A percentile compares a stretch with the other conserved stretches of the same genome.
Evolutionary conservation across 306 rosid genomes (phyloP).

Genomic region (Dalbergia oliveri): DNA sequence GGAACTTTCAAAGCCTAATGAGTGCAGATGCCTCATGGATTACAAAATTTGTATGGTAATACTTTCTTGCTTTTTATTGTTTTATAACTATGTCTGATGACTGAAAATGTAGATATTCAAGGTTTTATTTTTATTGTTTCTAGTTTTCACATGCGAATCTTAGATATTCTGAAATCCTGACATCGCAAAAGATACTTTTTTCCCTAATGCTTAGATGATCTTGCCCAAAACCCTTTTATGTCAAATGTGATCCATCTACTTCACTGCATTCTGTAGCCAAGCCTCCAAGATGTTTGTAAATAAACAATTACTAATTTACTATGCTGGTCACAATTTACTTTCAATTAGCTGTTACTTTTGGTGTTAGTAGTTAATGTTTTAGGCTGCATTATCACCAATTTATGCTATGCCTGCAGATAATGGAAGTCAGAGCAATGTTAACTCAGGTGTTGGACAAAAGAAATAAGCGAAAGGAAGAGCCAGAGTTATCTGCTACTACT

Average conservation of each 20-base stretch:
- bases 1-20: background rate
- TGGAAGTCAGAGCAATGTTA: constrained; percentile 80
- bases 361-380: background rate
- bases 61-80: background rate
- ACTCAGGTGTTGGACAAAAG: constrained; percentile 62
- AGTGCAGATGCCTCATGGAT: background rate
- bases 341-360: background rate
- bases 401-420: constrained; percentile 60
- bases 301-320: no score
- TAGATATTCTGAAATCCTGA: background rate
- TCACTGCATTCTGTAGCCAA: background rate
- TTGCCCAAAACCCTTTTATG: background rate
- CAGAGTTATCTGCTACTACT: constrained; percentile 46
- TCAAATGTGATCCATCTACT: background rate
- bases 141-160: constrained; percentile 5
- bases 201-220: background rate
- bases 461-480: constrained; percentile 57
- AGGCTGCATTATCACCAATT: constrained; percentile 32
- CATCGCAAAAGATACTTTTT: background rate
- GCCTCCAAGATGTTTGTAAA: background rate
- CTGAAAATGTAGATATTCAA: constrained; percentile 9
- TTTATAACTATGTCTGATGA: background rate
- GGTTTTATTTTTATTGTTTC: constrained; percentile 1
- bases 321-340: background rate
- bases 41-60: background rate